Evolutionary conservation across 2,329 filamentous ascomycete species (phyloP).

Genomic region (Trichophyton rubrum): DNA sequence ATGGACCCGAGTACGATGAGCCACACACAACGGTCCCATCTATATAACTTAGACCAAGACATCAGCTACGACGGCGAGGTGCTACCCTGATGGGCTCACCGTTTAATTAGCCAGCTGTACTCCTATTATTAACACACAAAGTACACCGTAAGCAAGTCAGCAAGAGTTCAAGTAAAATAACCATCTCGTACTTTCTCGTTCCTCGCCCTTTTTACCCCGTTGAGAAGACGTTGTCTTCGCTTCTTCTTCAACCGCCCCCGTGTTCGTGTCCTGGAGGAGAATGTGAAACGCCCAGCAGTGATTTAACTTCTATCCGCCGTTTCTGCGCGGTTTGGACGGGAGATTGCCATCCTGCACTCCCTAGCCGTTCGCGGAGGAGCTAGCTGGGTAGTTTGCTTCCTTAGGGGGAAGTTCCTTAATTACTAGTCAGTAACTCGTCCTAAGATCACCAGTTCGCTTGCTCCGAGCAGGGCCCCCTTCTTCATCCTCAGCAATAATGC

Average conservation of each 20-base stretch:
- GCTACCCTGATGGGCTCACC: neutral
- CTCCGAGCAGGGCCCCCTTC: neutral
- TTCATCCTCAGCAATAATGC: neutral
- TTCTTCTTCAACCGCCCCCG: too few species aligned
- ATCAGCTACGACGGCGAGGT: neutral
- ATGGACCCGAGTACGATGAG: neutral
- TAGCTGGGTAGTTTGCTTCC: neutral
- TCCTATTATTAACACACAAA: too few species aligned
- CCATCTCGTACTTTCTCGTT: too few species aligned
- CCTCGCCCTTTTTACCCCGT: too few species aligned
- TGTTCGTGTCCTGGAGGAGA: neutral
- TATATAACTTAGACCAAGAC: neutral
- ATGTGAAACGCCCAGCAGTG: neutral
- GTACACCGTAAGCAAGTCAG: too few species aligned
- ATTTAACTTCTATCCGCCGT: neutral
- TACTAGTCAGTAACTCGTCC: too few species aligned
- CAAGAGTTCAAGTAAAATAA: neutral
- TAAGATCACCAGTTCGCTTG: neutral
- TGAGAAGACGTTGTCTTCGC: too few species aligned
- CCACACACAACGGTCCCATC: neutral
- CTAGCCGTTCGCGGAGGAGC: too few species aligned
- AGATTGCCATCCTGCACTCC: neutral
- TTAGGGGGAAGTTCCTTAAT: neutral
- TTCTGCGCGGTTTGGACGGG: slow-evolving; percentile 2
- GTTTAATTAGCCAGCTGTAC: too few species aligned